A percentile compares a stretch with the other conserved stretches of the same genome.
phyloP scores from a whole-genome alignment of 371 early-diverging fungal genomes.

The Lichtheimia hyalospora region DNA sequence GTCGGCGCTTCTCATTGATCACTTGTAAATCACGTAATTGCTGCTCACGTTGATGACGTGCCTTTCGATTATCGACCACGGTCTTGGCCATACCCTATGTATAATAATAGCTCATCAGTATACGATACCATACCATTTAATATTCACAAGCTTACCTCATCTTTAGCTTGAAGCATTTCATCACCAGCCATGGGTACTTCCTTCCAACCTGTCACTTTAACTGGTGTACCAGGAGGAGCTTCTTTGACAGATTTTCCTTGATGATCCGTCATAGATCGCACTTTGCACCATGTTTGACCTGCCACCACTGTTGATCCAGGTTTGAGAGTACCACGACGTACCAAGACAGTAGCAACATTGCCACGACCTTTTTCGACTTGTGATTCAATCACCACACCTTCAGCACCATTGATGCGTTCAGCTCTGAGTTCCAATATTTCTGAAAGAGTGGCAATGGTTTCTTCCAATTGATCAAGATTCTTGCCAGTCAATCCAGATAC shows the following conservation, averaged over 20 bases:
- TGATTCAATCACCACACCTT: slow-evolving; percentile 90
- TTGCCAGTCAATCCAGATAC: slow-evolving; percentile 87
- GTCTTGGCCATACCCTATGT: slow-evolving; percentile 77
- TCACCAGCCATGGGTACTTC: slow-evolving; percentile 91
- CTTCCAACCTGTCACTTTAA: slow-evolving; percentile 92
- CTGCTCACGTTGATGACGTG: slow-evolving; percentile 59
- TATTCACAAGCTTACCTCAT: slow-evolving; percentile 45
- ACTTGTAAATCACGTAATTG: slow-evolving; percentile 69
- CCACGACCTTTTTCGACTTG: slow-evolving; percentile 85
- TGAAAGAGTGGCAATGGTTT: slow-evolving; percentile 82
- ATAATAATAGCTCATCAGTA: slow-evolving; percentile 7
- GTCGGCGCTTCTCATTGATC: slow-evolving; percentile 76
- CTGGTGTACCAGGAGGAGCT: slow-evolving; percentile 89
- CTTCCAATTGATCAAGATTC: slow-evolving; percentile 86
- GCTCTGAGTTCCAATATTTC: slow-evolving; percentile 88
- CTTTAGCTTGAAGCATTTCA: slow-evolving; percentile 75
- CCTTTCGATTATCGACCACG: slow-evolving; percentile 67
- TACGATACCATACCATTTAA: background rate
- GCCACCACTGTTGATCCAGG: slow-evolving; percentile 82
- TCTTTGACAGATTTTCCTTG: slow-evolving; percentile 66
- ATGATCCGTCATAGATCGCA: slow-evolving; percentile 83
- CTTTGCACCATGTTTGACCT: slow-evolving; percentile 84
- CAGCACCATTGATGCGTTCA: slow-evolving; percentile 67
- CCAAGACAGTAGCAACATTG: slow-evolving; percentile 83
- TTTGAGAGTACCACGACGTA: slow-evolving; percentile 83